phyloP scores from a whole-genome alignment of 768 basidiomycete genomes.

The Trametes cubensis region DNA sequence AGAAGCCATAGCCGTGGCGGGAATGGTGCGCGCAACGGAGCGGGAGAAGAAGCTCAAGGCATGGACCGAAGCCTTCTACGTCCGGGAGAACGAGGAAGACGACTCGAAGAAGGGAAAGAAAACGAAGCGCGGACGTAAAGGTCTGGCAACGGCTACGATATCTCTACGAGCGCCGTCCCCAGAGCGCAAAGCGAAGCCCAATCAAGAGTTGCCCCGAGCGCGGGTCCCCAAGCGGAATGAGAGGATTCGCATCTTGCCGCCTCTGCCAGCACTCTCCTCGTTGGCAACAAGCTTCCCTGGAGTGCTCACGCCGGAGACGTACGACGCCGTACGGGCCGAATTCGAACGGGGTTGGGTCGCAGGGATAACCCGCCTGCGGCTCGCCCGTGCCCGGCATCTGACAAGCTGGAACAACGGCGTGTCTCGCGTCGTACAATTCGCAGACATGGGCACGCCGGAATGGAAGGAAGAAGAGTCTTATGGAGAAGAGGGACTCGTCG shows the following conservation, averaged over 20 bases:
- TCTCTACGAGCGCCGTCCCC: slow-evolving; percentile 43
- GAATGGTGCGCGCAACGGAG: slow-evolving; percentile 62
- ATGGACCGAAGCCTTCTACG: slow-evolving; percentile 45
- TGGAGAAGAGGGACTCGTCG: slow-evolving; percentile 31
- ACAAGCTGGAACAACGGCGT: slow-evolving; percentile 52
- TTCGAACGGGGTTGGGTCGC: slow-evolving; percentile 68
- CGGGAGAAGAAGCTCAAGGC: slow-evolving; percentile 62
- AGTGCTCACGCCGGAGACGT: slow-evolving; percentile 36
- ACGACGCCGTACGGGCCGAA: slow-evolving; percentile 46
- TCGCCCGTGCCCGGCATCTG: slow-evolving; percentile 47
- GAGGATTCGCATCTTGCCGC: slow-evolving; percentile 61
- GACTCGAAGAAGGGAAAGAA: slow-evolving; percentile 7
- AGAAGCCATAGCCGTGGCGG: slow-evolving; percentile 59
- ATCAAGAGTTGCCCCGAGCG: not conserved
- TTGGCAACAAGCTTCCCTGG: slow-evolving; percentile 45
- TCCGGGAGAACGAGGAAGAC: not conserved
- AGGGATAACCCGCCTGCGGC: slow-evolving; percentile 55
- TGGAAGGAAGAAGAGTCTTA: slow-evolving; percentile 28
- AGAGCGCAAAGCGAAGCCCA: not conserved
- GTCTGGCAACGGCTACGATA: slow-evolving; percentile 67
- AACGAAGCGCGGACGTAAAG: slow-evolving; percentile 50
- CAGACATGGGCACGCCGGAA: slow-evolving; percentile 31
- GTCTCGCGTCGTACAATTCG: slow-evolving; percentile 45
- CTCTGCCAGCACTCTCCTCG: slow-evolving; percentile 50
- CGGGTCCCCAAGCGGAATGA: slow-evolving; percentile 24